Evolutionary conservation across 768 basidiomycete species (phyloP).

Genomic region (Termitomyces sp.): DNA sequence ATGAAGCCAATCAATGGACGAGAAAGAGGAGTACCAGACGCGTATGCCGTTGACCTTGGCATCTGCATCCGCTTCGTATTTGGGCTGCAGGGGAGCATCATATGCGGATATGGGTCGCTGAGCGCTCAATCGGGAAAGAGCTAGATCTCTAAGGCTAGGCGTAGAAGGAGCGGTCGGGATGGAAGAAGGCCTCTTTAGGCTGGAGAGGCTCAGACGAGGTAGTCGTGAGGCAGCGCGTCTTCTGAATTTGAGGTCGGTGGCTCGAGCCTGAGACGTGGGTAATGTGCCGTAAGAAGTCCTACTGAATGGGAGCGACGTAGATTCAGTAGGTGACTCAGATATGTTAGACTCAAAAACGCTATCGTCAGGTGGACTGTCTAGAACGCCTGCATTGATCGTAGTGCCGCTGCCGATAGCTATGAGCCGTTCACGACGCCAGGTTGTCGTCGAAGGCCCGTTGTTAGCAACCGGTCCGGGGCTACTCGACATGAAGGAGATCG

Average conservation of each 20-base stretch:
- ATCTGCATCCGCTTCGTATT: constrained; percentile 47
- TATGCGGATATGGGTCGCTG: constrained; percentile 75
- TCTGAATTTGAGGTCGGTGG: constrained; percentile 27
- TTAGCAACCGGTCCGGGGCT: constrained; percentile 2
- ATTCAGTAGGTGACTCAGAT: constrained; percentile 29
- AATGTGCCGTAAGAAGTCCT: constrained; percentile 58
- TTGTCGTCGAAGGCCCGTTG: constrained; percentile 50
- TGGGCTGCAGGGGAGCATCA: constrained; percentile 47
- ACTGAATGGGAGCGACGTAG: constrained; percentile 34
- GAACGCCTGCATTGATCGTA: constrained; percentile 18
- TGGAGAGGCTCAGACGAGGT: constrained; percentile 32
- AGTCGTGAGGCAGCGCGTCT: constrained; percentile 38
- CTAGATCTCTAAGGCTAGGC: constrained; percentile 37
- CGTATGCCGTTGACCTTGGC: constrained; percentile 83
- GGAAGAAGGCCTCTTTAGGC: constrained; percentile 29
- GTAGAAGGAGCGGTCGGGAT: constrained; percentile 36
- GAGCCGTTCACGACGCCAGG: constrained; percentile 61
- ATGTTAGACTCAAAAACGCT: constrained; percentile 1
- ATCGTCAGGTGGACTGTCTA: constrained; percentile 5
- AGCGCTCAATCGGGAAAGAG: constrained; percentile 39
- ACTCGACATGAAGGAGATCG: constrained; percentile 7
- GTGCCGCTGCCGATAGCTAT: constrained; percentile 49
- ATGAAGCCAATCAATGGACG: constrained; percentile 95
- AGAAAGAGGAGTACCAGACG: constrained; percentile 88
- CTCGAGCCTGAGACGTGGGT: constrained; percentile 27